Evolutionary conservation across 2,329 filamentous ascomycete species (phyloP).

Genomic region (Colletotrichum tropicicola): DNA sequence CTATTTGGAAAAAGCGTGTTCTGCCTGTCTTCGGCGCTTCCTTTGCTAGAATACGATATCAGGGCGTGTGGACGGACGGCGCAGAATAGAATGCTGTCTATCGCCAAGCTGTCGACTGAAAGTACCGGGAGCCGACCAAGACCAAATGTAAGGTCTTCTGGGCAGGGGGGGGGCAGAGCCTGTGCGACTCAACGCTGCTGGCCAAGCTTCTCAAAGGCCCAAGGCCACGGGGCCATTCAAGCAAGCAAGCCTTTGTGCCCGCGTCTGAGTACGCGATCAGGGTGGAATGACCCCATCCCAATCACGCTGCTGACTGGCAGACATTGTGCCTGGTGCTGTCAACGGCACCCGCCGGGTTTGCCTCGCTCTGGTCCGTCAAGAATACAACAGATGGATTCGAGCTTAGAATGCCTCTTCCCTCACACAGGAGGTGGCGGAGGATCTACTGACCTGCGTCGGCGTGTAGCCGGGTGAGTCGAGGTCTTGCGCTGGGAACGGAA

Average conservation of each 20-base stretch:
- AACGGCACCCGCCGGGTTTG: not conserved
- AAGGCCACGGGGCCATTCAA: constrained; percentile 24
- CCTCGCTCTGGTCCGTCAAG: not conserved
- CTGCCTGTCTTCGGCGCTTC: constrained; percentile 12
- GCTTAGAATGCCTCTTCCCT: not conserved
- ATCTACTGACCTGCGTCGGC: constrained; percentile 22
- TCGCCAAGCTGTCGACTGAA: constrained; percentile 30
- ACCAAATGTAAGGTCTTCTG: constrained; percentile 11
- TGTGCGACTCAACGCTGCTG: constrained; percentile 20
- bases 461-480: constrained; percentile 21
- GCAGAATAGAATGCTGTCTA: constrained; percentile 11
- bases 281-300: constrained; percentile 8
- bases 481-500: constrained; percentile 14
- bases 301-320: constrained; percentile 4
- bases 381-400: constrained; percentile 6
- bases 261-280: constrained; percentile 8
- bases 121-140: constrained; percentile 1
- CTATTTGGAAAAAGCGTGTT: constrained; percentile 33
- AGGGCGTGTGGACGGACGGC: constrained; percentile 13
- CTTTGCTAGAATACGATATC: constrained; percentile 19
- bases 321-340: not conserved
- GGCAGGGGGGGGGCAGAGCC: constrained; percentile 7
- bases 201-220: constrained; percentile 27
- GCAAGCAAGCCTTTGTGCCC: constrained; percentile 25
- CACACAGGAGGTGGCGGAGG: constrained; percentile 4